Base-by-base conservation (phyloP, 2,329 filamentous ascomycete genomes). In the Fusarium chuoi region DNA sequence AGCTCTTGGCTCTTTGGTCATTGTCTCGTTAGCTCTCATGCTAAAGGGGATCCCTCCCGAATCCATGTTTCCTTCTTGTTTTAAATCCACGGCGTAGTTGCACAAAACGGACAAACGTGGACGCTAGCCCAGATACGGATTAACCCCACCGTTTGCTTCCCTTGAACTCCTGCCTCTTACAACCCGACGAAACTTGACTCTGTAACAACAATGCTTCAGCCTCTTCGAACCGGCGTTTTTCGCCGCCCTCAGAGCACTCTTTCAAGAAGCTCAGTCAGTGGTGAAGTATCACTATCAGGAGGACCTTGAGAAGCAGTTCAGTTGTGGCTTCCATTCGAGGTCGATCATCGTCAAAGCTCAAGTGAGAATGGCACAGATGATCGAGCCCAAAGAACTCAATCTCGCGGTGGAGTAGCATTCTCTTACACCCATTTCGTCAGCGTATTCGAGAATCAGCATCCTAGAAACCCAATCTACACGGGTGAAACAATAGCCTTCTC, bases 141-240 rank as follows among this genome's bases (percentile, higher is more conserved):
- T 74, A 69, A 74, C 44, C 49, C 62, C 45, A 57, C 60, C 42
- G 48, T 58, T 60, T 62, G 38, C 48, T 65, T 63, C 62, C 70
- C 64, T 62, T 75, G 74, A 49, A 71, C 70, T 75, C 75, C 78
- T 70, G 67, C 75, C 61, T 65, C 70, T 70, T 75, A 66, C 71
- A 66, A 74, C 76, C 66, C 70, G 62, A 71, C 84, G 85, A 87
- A 87, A 87, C 85, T 78, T 73, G 73, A 78, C 79, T 78, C 63
- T 84, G 85, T 87, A 83, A 81, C 85, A 87, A 81, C 77, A 82
- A 75, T 86, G 85, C 85, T 81, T 86, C 85, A 86, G 81, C 76
- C 68, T 67, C 60, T 61, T 46, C 7, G 52, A 65, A 38, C 68
- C 52, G 54, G 68, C 49, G 41, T 22, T 65, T 30, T 52, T 51